Conservation (phyloP, 73 alveolate species). For the Uronychia setigera region DNA sequence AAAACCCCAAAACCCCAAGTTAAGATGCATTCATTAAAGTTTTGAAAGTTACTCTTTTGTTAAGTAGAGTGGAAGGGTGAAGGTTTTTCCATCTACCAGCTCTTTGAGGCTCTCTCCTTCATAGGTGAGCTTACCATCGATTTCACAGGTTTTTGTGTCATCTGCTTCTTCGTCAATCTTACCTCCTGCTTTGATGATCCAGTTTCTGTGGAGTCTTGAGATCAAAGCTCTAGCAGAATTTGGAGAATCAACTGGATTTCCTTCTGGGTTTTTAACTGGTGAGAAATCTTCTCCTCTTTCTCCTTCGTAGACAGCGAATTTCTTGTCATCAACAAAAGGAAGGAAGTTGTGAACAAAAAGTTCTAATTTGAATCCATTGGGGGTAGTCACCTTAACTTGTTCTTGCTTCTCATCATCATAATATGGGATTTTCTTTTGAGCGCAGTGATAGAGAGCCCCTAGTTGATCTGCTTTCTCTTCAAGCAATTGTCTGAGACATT, state of each 20-base stretch:
- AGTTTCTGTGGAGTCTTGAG: constrained; percentile 41
- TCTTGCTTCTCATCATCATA: constrained; percentile 47
- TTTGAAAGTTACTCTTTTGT: too few species aligned
- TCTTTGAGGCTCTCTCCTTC: constrained; percentile 49
- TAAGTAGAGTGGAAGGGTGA: too few species aligned
- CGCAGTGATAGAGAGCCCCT: constrained; percentile 73
- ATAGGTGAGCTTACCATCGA: constrained; percentile 25
- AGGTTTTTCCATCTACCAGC: too few species aligned
- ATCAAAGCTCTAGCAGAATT: constrained; percentile 70
- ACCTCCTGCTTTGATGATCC: constrained; percentile 56
- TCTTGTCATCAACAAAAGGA: constrained; percentile 47
- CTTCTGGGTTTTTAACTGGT: constrained; percentile 87
- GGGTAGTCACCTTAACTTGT: constrained; percentile 40
- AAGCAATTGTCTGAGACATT: constrained; percentile 44
- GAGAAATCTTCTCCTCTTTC: constrained; percentile 83
- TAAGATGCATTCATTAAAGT: too few species aligned
- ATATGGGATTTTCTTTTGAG: constrained; percentile 68
- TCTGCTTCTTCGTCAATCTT: background rate
- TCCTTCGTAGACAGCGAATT: constrained; percentile 63
- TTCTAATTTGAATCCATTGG: constrained; percentile 80
- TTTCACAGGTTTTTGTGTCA: constrained; percentile 9
- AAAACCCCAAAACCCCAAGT: too few species aligned
- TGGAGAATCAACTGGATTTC: constrained; percentile 75
- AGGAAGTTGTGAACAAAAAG: constrained; percentile 72
- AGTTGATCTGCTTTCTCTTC: constrained; percentile 37